phyloP scores from a whole-genome alignment of 768 basidiomycete species.

The Agaricus subrufescens region DNA sequence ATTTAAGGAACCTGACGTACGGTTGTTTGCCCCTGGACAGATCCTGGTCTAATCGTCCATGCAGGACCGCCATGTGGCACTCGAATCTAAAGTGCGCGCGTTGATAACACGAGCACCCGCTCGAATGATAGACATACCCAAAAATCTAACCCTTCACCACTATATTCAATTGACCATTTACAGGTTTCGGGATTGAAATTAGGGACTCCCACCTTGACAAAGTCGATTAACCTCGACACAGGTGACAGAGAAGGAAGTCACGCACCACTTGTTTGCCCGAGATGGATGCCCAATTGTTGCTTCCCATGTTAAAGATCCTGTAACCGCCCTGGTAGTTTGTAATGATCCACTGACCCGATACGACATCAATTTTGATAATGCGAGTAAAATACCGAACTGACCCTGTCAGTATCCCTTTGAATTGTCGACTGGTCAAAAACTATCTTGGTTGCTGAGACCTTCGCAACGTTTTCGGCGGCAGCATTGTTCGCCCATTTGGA shows the following conservation, averaged over 20 bases:
- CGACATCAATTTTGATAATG: background rate
- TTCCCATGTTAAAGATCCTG: background rate
- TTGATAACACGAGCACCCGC: background rate
- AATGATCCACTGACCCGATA: background rate
- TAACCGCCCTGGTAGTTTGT: background rate
- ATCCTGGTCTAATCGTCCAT: background rate
- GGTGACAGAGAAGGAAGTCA: background rate
- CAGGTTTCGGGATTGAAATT: background rate
- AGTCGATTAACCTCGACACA: background rate
- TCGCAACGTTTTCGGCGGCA: background rate
- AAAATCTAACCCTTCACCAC: background rate
- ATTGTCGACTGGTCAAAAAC: background rate
- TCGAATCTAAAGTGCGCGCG: background rate
- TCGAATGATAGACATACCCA: background rate
- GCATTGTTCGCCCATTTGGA: background rate
- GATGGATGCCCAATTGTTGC: background rate
- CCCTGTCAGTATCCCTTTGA: background rate
- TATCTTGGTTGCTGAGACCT: background rate
- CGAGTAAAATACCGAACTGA: background rate
- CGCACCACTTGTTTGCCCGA: background rate
- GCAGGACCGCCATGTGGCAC: background rate
- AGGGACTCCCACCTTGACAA: background rate
- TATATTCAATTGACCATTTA: background rate
- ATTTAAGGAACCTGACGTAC: background rate
- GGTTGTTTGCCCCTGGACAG: background rate